These are phyloP conservation scores for Laetiporus sulphureus DNA, from an alignment of 1,284 basidiomycete genomes.

Conservation along the genomic window DNA sequence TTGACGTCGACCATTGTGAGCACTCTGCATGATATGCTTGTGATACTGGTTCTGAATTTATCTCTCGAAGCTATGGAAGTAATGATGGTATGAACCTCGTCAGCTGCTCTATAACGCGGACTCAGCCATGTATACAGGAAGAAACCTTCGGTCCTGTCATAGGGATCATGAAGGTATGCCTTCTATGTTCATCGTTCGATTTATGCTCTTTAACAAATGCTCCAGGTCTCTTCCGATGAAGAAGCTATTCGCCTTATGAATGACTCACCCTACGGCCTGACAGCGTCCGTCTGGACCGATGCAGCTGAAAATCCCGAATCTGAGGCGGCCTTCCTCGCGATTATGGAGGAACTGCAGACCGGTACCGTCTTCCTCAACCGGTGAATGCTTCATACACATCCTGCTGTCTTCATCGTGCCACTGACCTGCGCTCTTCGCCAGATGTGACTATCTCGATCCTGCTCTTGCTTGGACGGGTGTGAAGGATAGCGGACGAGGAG, in stretches of 20 bases:
- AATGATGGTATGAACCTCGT: constrained; percentile 67
- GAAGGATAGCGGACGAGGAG: constrained; percentile 87
- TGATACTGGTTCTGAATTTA: neutral
- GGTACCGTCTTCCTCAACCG: constrained; percentile 93
- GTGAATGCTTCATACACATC: constrained; percentile 20
- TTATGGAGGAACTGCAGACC: constrained; percentile 73
- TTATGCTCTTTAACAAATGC: neutral
- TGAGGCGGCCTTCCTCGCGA: constrained; percentile 58
- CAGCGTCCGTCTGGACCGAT: constrained; percentile 91
- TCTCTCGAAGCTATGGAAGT: constrained; percentile 79
- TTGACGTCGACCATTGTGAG: constrained; percentile 83
- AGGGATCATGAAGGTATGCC: constrained; percentile 78
- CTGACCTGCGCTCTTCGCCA: constrained; percentile 15
- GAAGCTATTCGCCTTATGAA: constrained; percentile 91
- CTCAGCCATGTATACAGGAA: constrained; percentile 38
- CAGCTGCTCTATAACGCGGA: neutral
- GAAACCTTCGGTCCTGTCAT: constrained; percentile 89
- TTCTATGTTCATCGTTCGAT: neutral
- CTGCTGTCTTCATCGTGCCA: neutral
- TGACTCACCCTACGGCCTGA: constrained; percentile 92
- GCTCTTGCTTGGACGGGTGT: constrained; percentile 92
- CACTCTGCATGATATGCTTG: constrained; percentile 12
- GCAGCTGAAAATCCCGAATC: constrained; percentile 51
- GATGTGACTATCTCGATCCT: constrained; percentile 86
- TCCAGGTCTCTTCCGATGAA: constrained; percentile 69